Percentiles rank a stretch among this genome's conserved stretches.
Conservation (phyloP, 345 rosid species). For the Murraya paniculata region DNA sequence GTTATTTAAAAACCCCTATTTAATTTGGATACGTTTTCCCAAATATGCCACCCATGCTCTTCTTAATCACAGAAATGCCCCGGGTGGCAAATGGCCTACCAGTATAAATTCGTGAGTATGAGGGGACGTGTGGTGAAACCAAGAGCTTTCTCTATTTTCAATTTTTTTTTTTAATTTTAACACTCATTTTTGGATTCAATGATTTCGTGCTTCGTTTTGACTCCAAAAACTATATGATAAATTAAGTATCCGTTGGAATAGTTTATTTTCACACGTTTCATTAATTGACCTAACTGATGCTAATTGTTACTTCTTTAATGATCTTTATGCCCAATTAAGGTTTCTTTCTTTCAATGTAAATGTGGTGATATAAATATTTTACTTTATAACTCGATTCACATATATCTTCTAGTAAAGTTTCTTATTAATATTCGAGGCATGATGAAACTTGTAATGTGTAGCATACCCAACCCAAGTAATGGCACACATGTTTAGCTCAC, state of each 20-base stretch:
- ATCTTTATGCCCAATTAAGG: too few species aligned
- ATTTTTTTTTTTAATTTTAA: background rate
- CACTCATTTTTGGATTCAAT: background rate
- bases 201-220: background rate
- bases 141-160: background rate
- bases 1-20: too few species aligned
- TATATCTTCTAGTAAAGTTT: too few species aligned
- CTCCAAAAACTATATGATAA: background rate
- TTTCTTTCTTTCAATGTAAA: too few species aligned
- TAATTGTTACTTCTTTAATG: too few species aligned
- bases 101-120: background rate
- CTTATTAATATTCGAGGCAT: background rate
- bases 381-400: background rate
- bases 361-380: too few species aligned
- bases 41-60: background rate
- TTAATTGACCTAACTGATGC: too few species aligned
- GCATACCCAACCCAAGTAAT: background rate
- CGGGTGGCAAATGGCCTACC: background rate
- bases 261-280: too few species aligned
- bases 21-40: background rate
- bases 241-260: too few species aligned
- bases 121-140: background rate
- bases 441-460: background rate
- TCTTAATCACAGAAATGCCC: background rate
- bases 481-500: background rate